Base-by-base conservation (phyloP, 257 asterid genomes). In the Solanum paucissectum region DNA sequence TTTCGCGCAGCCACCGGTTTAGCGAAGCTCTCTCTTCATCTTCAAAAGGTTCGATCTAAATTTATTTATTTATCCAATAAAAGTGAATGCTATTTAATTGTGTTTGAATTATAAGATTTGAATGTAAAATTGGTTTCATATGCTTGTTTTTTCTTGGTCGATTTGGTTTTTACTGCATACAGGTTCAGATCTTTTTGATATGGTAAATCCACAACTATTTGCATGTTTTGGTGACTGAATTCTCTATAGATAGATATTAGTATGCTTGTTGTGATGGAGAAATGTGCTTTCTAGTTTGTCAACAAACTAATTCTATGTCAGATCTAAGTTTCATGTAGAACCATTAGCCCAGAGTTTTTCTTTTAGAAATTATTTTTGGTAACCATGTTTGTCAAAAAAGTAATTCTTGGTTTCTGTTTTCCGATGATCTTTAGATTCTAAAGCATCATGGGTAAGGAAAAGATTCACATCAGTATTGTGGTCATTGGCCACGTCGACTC, bases 401-500 rank as follows among this genome's bases (percentile, higher is more conserved):
- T 73, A 74, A 74, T 36, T 36, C 32, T 74, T 74, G 29, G 49
- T 18, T 73, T 36, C 77, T 71, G 12, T 71, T 32, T 20, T 34
- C 13, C 1, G 0, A 10, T 73, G 29, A 36, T 34, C 46, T 69
- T 13, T 34, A 27, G 75, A 23, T 62, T 62, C 69, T 23, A 62
- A 62, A 27, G 29, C 29, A 23, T 62, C 32, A 89, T 91, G 91
- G 92, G 91, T 73, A 91, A 91, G 16, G 93, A 91, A 36, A 92
- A 92, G 92, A 2, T 87, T 90, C 94, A 92, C 85, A 92, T 92
- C 49, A 90, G 38, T 83, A 92, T 92, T 87, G 93, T 92, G 86
- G 94, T 90, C 40, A 92, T 92, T 89, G 94, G 92, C 58, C 94
- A 92, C 8, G 94, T 92, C 27, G 93, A 92, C 92, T 90, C 92